Evolutionary conservation across 257 asterid genomes (phyloP).

Genomic region (Rhazya stricta): DNA sequence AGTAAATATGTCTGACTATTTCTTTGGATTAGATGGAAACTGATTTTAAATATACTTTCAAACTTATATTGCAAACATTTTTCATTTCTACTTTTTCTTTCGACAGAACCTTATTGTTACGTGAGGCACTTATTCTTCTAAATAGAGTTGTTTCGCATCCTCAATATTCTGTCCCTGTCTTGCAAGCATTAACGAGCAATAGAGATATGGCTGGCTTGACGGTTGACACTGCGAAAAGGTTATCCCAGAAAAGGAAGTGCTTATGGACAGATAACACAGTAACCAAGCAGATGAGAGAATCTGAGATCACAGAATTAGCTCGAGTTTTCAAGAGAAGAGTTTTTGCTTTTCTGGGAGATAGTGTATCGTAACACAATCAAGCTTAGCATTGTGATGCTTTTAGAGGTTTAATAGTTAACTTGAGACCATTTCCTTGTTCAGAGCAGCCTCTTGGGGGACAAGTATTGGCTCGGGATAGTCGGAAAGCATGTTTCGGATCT

Average conservation of each 20-base stretch:
- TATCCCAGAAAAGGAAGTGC: slow-evolving; percentile 49
- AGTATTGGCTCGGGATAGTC: not conserved
- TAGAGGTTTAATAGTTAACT: not conserved
- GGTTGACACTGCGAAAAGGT: slow-evolving; percentile 57
- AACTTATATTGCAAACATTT: not conserved
- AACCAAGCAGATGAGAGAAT: slow-evolving; percentile 50
- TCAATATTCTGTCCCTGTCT: slow-evolving; percentile 48
- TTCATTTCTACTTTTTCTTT: not conserved
- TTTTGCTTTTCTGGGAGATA: slow-evolving; percentile 53
- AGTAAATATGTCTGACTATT: not conserved
- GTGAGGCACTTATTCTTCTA: slow-evolving; percentile 86
- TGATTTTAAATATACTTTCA: not conserved
- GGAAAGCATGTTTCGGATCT: not conserved
- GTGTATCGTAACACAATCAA: slow-evolving; percentile 29
- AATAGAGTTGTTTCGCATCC: slow-evolving; percentile 89
- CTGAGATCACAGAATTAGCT: slow-evolving; percentile 72
- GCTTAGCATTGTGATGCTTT: not conserved
- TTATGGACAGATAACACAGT: slow-evolving; percentile 42
- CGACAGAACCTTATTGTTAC: slow-evolving; percentile 62
- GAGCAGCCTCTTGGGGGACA: not conserved
- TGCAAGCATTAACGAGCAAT: slow-evolving; percentile 57
- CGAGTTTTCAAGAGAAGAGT: slow-evolving; percentile 66
- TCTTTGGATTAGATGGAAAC: not conserved
- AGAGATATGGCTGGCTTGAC: slow-evolving; percentile 54
- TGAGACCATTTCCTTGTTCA: not conserved